phyloP scores from a whole-genome alignment of 306 rosid genomes.

The Cucurbita moschata region DNA sequence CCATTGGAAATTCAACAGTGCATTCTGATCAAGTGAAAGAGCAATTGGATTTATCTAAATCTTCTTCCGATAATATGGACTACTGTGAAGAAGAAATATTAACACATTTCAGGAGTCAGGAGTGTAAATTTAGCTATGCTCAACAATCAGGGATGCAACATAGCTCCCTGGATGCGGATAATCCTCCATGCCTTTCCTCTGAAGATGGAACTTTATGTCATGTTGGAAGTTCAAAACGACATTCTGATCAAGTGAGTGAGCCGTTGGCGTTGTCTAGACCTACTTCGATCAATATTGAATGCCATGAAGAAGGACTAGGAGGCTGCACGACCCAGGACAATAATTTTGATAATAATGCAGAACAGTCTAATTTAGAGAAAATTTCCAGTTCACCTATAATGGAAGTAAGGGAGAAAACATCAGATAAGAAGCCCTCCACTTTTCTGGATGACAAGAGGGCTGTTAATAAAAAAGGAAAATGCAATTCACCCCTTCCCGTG shows the following conservation, averaged over 20 bases:
- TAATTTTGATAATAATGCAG: conserved; percentile 30
- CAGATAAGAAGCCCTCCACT: conserved; percentile 10
- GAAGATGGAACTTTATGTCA: conserved; percentile 14
- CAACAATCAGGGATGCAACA: conserved; percentile 20
- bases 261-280: conserved; percentile 12
- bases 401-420: conserved; percentile 12
- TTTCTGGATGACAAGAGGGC: conserved; percentile 13
- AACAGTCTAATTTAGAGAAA: conserved; percentile 5
- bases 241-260: conserved; percentile 19
- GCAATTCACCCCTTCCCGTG: conserved; percentile 11
- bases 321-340: conserved; percentile 36
- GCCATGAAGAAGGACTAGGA: neutral
- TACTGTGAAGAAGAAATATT: neutral
- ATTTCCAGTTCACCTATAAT: conserved; percentile 18
- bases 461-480: conserved; percentile 13
- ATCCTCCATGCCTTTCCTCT: conserved; percentile 12
- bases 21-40: conserved; percentile 19
- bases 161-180: conserved; percentile 19
- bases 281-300: conserved; percentile 24
- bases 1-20: neutral
- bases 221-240: neutral
- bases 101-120: conserved; percentile 25
- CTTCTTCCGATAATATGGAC: conserved; percentile 27
- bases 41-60: conserved; percentile 10
- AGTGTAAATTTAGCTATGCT: conserved; percentile 34